phyloP scores from a whole-genome alignment of 371 early-diverging fungal genomes.

The Mortierella polycephala region DNA sequence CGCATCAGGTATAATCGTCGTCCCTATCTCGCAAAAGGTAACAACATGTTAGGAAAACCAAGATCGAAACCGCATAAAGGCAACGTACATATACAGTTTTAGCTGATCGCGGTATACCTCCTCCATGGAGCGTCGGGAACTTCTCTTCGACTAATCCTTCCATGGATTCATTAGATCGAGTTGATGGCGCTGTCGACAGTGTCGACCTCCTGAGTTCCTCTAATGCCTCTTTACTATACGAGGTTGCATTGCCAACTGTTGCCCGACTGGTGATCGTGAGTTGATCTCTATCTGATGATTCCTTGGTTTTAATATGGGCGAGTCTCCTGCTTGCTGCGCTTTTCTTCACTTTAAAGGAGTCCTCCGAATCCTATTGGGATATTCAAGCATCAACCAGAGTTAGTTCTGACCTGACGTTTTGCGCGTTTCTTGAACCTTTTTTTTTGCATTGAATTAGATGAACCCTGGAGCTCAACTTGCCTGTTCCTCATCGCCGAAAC shows the following conservation, averaged over 20 bases:
- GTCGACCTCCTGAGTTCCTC: slow-evolving; percentile 46
- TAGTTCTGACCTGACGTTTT: not conserved
- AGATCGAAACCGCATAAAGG: not conserved
- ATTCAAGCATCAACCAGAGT: not conserved
- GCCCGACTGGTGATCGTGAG: slow-evolving; percentile 39
- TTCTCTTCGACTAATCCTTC: slow-evolving; percentile 26
- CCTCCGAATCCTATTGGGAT: slow-evolving; percentile 27
- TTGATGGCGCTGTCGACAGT: slow-evolving; percentile 33
- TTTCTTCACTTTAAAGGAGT: slow-evolving; percentile 47
- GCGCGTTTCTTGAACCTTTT: too few relatives aligned
- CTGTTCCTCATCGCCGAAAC: slow-evolving; percentile 53
- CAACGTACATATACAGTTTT: not conserved
- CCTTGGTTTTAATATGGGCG: slow-evolving; percentile 24
- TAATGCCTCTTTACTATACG: slow-evolving; percentile 50
- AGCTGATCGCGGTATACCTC: slow-evolving; percentile 20
- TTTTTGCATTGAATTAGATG: not conserved
- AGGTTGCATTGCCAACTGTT: slow-evolving; percentile 26
- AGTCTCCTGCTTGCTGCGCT: slow-evolving; percentile 36
- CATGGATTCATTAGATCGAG: slow-evolving; percentile 4
- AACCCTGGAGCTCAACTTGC: slow-evolving; percentile 5
- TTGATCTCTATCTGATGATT: slow-evolving; percentile 5
- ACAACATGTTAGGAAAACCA: not conserved
- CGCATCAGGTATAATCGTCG: slow-evolving; percentile 46
- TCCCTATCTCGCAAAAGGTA: slow-evolving; percentile 3
- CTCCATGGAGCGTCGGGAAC: slow-evolving; percentile 28